Conservation (phyloP, 1,284 basidiomycete species). For the Leccinum laetum region DNA sequence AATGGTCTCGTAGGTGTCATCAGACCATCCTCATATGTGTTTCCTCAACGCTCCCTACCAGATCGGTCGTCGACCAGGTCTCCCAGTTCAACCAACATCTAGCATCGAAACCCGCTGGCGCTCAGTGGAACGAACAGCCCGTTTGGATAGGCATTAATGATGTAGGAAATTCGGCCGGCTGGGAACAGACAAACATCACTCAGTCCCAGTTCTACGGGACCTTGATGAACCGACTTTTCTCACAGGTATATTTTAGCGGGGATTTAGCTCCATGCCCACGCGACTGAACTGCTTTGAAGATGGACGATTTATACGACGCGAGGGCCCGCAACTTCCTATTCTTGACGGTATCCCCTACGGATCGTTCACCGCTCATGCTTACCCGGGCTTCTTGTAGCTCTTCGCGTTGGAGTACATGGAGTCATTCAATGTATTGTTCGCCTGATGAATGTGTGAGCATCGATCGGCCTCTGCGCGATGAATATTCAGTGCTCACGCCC, state of each 20-base stretch:
- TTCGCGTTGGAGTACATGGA: constrained; percentile 65
- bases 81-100: constrained; percentile 53
- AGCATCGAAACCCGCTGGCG: constrained; percentile 49
- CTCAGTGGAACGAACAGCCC: constrained; percentile 42
- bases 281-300: constrained; percentile 40
- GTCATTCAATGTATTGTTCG: constrained; percentile 77
- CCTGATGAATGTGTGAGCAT: constrained; percentile 26
- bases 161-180: constrained; percentile 52
- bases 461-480: background rate
- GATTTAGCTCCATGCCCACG: constrained; percentile 47
- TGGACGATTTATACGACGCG: constrained; percentile 50
- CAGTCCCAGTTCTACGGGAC: constrained; percentile 49
- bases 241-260: constrained; percentile 39
- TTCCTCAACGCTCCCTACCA: background rate
- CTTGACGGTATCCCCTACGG: constrained; percentile 62
- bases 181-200: constrained; percentile 50
- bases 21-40: background rate
- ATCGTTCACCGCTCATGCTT: constrained; percentile 54
- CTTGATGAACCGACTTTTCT: constrained; percentile 56
- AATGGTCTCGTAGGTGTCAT: constrained; percentile 36
- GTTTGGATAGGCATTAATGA: constrained; percentile 72
- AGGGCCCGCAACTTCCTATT: constrained; percentile 67
- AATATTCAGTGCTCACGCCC: constrained; percentile 36
- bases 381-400: constrained; percentile 41
- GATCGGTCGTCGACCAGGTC: constrained; percentile 65